Evolutionary conservation across 345 rosid genomes (phyloP), one percentile per base, ranked within the genome.

Genomic region (Hypericum perforatum): DNA sequence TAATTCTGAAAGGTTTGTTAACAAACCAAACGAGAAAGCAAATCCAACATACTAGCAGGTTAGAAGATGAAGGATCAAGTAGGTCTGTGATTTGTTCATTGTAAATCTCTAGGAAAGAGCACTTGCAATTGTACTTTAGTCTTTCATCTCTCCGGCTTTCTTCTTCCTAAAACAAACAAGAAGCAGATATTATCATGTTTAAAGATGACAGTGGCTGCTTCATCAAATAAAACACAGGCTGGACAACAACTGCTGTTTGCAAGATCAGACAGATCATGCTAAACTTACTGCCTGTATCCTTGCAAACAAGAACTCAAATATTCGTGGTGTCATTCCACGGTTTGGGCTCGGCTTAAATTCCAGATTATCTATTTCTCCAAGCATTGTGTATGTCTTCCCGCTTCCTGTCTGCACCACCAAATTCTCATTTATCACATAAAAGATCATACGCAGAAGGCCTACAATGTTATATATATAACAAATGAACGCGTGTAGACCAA

Each of bases 341-440:
- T 78, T 74, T 29, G 70, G 70, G 66, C 94, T 88, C 61, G 95
- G 94, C 74, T 77, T 80, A 59, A 78, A 45, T 78, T 92, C 94
- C 56, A 92, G 71, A 68, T 76, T 88, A 61, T 79, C 82, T 39
- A 88, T 82, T 61, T 81, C 86, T 52, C 95, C 94, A 8, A 88
- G 95, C 95, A 88, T 87, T 46, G 98, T 85, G 63, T 78, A 68
- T n/a, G 95, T 88, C 81, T 92, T 92, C n/a, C 96, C 98, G 59
- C 98, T 88, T 66, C 96, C 95, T 50, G 98, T 92, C 96, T 92
- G 82, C 74, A 78, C 38, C 38, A 55, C 36, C 15, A 60, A 66
- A 70, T 54, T 37, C 37, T 56, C 15, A 47, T 32, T 45, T 41
- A 13, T 45, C 36, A 55, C 51, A 49, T 32, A 14, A 43, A 52